A percentile compares a stretch with the other conserved stretches of the same genome.
Evolutionary conservation across 192 early-diverging fungal genomes (phyloP).

Genomic region (Coemansia sp.): DNA sequence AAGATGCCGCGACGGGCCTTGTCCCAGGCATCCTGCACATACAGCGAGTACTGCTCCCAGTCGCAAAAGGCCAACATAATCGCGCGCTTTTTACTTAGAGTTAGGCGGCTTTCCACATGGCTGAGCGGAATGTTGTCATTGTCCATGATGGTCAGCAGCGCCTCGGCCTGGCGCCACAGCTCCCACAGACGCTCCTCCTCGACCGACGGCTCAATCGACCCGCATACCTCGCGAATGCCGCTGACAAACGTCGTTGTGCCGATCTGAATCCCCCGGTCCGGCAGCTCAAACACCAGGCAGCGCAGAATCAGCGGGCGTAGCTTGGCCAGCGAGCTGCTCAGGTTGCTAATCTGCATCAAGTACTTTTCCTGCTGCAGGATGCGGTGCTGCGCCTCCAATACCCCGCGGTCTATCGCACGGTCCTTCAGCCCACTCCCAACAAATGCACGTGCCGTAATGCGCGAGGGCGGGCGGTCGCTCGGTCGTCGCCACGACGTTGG

Average conservation of each 20-base stretch:
- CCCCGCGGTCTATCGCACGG: slow-evolving; percentile 50
- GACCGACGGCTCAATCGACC: slow-evolving; percentile 50
- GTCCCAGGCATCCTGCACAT: slow-evolving; percentile 54
- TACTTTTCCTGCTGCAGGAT: slow-evolving; percentile 51
- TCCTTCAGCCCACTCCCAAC: slow-evolving; percentile 45
- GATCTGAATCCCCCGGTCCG: slow-evolving; percentile 46
- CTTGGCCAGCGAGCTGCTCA: slow-evolving; percentile 34
- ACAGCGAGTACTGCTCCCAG: slow-evolving; percentile 55
- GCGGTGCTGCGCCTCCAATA: slow-evolving; percentile 50
- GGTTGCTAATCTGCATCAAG: slow-evolving; percentile 47
- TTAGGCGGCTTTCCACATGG: slow-evolving; percentile 34
- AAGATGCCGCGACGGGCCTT: slow-evolving; percentile 44
- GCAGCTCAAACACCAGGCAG: slow-evolving; percentile 51
- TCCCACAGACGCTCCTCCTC: slow-evolving; percentile 56
- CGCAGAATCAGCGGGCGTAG: slow-evolving; percentile 52
- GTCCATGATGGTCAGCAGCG: slow-evolving; percentile 54
- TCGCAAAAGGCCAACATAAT: slow-evolving; percentile 55
- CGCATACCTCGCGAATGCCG: slow-evolving; percentile 33
- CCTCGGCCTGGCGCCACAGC: slow-evolving; percentile 53
- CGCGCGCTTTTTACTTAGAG: slow-evolving; percentile 53
- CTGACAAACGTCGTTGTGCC: slow-evolving; percentile 48
- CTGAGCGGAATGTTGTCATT: slow-evolving; percentile 44
- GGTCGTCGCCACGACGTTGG: slow-evolving; percentile 51
- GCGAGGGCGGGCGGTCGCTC: slow-evolving; percentile 36
- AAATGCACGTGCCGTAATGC: slow-evolving; percentile 21